Conservation (phyloP, 2,329 filamentous ascomycete species). For the Zasmidium citrigriseum region DNA sequence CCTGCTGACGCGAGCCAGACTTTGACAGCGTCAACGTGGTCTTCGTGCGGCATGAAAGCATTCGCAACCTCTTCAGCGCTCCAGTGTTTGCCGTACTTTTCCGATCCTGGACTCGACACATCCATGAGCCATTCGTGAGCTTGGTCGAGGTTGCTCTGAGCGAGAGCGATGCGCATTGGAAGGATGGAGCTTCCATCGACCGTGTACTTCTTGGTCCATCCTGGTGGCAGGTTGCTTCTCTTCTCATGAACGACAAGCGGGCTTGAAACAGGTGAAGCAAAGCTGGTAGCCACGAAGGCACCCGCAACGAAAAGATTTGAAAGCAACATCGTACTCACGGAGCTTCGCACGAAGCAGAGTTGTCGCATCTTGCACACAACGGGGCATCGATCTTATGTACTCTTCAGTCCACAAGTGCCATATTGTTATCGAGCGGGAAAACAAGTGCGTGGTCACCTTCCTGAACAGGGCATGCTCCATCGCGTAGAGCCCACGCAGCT, state of each 20-base stretch:
- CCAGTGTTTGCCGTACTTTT: conserved; percentile 46
- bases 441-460: neutral
- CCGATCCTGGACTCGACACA: conserved; percentile 46
- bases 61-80: conserved; percentile 45
- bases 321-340: conserved; percentile 6
- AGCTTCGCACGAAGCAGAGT: neutral
- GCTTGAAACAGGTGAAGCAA: conserved; percentile 25
- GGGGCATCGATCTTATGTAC: neutral
- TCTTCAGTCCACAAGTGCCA: neutral
- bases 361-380: neutral
- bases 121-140: conserved; percentile 35
- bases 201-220: conserved; percentile 30
- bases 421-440: neutral
- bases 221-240: conserved; percentile 26
- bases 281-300: conserved; percentile 17
- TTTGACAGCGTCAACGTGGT: conserved; percentile 53
- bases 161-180: conserved; percentile 38
- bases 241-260: conserved; percentile 35
- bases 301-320: neutral
- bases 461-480: neutral
- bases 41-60: conserved; percentile 43
- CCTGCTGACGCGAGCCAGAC: conserved; percentile 57
- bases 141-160: conserved; percentile 36
- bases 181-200: conserved; percentile 32
- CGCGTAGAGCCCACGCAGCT: neutral